Base-by-base conservation (phyloP, 148 eudicot species). In the Rhododendron griersonianum region DNA sequence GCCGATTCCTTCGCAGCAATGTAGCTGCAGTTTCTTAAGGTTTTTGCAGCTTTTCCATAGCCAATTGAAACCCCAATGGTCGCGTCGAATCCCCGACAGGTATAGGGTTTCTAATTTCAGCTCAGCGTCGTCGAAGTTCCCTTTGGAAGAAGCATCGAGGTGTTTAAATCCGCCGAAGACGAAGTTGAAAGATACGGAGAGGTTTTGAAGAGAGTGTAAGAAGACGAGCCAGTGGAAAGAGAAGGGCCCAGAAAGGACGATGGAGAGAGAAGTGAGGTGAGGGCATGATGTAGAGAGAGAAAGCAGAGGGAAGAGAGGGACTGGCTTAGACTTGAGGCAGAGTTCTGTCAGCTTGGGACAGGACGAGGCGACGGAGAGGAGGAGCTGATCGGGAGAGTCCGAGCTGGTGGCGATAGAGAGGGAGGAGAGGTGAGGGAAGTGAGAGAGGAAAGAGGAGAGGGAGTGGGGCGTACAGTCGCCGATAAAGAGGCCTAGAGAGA, bases 1-100 rank as follows among this genome's bases (percentile, higher is more conserved):
- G 2, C 93, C 95, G 0, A 94, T 81, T 6, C 91, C 87, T 75
- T 92, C 92, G 51, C 97, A 94, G 88, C 91, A 89, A 69, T 87
- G 67, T 14, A 94, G 88, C 79, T 85, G 50, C 45, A 93, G 59
- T 55, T 69, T 92, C 83, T 83, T 89, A 69, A 94, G 71, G 1
- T 87, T 90, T 45, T 83, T 86, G 11, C 89, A 90, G 80, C 89
- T 94, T 75, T 86, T 89, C 95, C 95, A 94, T 3, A 94, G 84
- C 90, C 86, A 90, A 53, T 84, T 83, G 14, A 94, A 83, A 7
- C 90, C 92, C n/a, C 45, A 80, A 86, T 94, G 95, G 7, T 80
- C 87, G 11, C 25, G 21, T 7, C 73, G 23, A 48, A 91, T 83
- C 25, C 97, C 94, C 55, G 11, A 94, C 78, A 37, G 84, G 80